A percentile compares a stretch with the other conserved stretches of the same genome.
phyloP scores from a whole-genome alignment of 352 stramenopile genomes.

The Pythium folliculosum region DNA sequence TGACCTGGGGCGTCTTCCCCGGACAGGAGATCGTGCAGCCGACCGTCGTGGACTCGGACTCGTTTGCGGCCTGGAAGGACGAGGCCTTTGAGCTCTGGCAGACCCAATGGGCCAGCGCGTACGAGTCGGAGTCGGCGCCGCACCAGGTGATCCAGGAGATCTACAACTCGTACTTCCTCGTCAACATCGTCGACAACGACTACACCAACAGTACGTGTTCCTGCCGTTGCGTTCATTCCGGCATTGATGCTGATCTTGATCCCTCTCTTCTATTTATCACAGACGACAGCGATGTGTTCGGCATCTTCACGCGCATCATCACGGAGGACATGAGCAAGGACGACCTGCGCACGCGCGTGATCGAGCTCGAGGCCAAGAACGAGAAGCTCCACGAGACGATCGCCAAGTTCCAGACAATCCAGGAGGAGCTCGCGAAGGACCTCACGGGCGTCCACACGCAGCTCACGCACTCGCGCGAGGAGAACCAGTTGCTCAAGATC shows the following conservation, averaged over 20 bases:
- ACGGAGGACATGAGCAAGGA: constrained; percentile 80
- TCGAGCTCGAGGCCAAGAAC: constrained; percentile 71
- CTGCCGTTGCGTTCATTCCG: not conserved
- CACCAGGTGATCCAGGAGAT: constrained; percentile 81
- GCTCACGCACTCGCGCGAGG: constrained; percentile 46
- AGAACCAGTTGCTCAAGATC: constrained; percentile 62
- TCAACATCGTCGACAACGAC: constrained; percentile 99
- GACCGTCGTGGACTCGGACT: constrained; percentile 97
- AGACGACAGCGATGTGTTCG: constrained; percentile 84
- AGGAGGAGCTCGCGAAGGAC: constrained; percentile 57
- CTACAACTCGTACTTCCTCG: constrained; percentile 96
- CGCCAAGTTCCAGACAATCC: constrained; percentile 62
- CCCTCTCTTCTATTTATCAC: not conserved
- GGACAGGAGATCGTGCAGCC: constrained; percentile 93
- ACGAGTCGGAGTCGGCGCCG: constrained; percentile 83
- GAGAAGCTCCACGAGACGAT: constrained; percentile 81
- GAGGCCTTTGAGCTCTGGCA: constrained; percentile 98
- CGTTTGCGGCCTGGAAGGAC: constrained; percentile 94
- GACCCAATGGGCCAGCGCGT: constrained; percentile 96
- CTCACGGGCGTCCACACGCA: constrained; percentile 51
- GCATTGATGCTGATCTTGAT: constrained; percentile 1
- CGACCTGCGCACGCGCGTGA: constrained; percentile 61
- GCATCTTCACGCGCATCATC: constrained; percentile 84
- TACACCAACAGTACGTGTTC: constrained; percentile 70
- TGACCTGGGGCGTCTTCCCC: constrained; percentile 98